Percentiles rank a stretch among this genome's conserved stretches.
Conservation (phyloP, 2,329 filamentous ascomycete species). For the Aspergillus aculeatinus region DNA sequence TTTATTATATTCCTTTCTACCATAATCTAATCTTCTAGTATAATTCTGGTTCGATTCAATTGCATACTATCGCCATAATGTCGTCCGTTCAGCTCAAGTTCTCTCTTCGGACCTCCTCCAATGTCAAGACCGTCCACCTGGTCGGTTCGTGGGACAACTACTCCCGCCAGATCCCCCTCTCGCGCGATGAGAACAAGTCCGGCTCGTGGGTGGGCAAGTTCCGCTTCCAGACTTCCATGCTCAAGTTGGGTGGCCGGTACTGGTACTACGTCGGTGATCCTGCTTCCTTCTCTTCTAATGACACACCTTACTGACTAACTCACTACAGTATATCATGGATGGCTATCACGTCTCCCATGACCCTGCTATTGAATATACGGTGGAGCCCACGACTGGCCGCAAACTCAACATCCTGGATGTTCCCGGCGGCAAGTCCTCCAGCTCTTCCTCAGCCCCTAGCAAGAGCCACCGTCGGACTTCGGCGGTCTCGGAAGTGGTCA, state of each 20-base stretch:
- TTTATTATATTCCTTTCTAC: conserved; percentile 18
- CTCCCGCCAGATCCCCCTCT: conserved; percentile 87
- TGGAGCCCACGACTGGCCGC: conserved; percentile 94
- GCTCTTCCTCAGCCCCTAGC: conserved; percentile 38
- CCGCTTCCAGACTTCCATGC: conserved; percentile 83
- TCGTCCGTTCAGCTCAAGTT: conserved; percentile 92
- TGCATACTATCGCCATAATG: conserved; percentile 57
- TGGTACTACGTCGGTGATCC: conserved; percentile 80
- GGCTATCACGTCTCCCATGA: conserved; percentile 98
- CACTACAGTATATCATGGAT: conserved; percentile 82
- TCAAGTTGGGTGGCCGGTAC: conserved; percentile 88
- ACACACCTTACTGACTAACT: conserved; percentile 15
- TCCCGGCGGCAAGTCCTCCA: conserved; percentile 53
- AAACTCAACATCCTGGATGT: conserved; percentile 97
- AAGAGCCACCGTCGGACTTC: conserved; percentile 47
- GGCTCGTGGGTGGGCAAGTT: conserved; percentile 96
- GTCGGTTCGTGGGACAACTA: conserved; percentile 99
- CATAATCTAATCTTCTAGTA: conserved; percentile 32
- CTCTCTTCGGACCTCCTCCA: conserved; percentile 89
- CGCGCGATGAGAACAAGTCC: conserved; percentile 82
- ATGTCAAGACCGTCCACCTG: conserved; percentile 96
- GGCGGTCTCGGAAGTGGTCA: conserved; percentile 64
- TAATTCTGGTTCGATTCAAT: conserved; percentile 31
- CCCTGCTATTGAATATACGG: conserved; percentile 81
- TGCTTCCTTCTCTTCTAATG: not conserved